These are phyloP conservation scores for Copromyces sp. DNA, from an alignment of 495 filamentous ascomycete species.

Conservation along the genomic window DNA sequence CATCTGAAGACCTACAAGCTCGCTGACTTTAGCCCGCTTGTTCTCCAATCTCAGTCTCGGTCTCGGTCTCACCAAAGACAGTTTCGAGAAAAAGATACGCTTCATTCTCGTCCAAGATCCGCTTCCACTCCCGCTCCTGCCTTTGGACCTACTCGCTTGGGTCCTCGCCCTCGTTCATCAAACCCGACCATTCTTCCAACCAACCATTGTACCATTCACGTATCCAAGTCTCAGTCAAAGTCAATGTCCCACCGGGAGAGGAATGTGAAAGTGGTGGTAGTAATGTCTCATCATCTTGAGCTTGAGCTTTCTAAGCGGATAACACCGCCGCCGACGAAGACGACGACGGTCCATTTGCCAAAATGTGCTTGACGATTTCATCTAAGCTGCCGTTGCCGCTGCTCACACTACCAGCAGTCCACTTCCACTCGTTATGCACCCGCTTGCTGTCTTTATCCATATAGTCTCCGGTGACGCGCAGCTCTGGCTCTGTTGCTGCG, in stretches of 20 bases:
- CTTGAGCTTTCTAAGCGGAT: not conserved
- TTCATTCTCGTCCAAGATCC: not conserved
- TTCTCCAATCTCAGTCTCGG: not conserved
- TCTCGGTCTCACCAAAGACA: not conserved
- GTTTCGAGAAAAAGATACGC: not conserved
- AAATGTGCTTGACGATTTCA: slow-evolving; percentile 4
- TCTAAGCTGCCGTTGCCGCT: not conserved
- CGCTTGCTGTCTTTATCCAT: not conserved
- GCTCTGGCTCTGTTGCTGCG: not conserved
- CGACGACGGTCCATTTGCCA: slow-evolving; percentile 1
- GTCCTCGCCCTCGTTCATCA: not conserved
- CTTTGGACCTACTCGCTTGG: not conserved
- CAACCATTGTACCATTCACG: not conserved
- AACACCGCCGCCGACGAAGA: not conserved
- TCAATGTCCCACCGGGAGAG: not conserved
- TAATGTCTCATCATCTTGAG: not conserved
- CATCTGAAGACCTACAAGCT: not conserved
- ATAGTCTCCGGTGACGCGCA: slow-evolving; percentile 7
- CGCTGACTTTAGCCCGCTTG: not conserved
- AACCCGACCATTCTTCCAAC: not conserved
- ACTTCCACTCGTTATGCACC: slow-evolving; percentile 9
- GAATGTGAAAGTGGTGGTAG: not conserved
- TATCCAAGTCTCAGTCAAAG: not conserved
- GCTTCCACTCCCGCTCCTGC: not conserved
- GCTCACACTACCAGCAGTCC: not conserved